A percentile compares a stretch with the other conserved stretches of the same genome.
Conservation (phyloP, 2,329 filamentous ascomycete genomes). For the Microthyrium microscopicum region DNA sequence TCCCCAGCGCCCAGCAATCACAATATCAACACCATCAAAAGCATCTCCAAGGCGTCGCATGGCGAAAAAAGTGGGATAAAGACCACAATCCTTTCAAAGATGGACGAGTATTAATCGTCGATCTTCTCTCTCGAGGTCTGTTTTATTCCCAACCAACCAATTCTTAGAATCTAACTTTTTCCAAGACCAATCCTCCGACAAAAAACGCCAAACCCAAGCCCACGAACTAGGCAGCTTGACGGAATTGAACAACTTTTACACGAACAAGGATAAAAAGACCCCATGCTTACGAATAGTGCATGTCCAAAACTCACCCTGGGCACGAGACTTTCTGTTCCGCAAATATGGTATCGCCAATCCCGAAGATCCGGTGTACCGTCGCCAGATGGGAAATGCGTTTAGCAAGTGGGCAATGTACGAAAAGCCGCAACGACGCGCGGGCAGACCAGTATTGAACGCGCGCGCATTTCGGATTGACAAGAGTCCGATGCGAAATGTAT, state of each 20-base stretch:
- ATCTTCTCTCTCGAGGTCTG: slow-evolving; percentile 25
- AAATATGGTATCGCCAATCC: slow-evolving; percentile 36
- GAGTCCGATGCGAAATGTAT: slow-evolving; percentile 35
- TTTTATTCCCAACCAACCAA: too few relatives aligned
- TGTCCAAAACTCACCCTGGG: slow-evolving; percentile 37
- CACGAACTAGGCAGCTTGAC: slow-evolving; percentile 31
- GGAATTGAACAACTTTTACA: slow-evolving; percentile 28
- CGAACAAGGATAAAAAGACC: neutral
- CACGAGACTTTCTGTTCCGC: slow-evolving; percentile 29
- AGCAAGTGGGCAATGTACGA: slow-evolving; percentile 32
- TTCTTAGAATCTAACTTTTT: slow-evolving; percentile 1
- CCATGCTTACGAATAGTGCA: slow-evolving; percentile 18
- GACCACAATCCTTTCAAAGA: slow-evolving; percentile 20
- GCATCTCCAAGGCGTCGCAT: slow-evolving; percentile 20
- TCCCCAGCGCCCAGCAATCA: neutral
- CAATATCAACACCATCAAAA: slow-evolving; percentile 14
- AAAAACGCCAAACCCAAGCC: slow-evolving; percentile 27
- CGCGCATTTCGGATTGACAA: slow-evolving; percentile 33
- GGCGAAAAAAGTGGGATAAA: slow-evolving; percentile 18
- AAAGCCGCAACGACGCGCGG: slow-evolving; percentile 29
- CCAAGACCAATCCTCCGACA: slow-evolving; percentile 20
- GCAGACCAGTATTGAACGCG: slow-evolving; percentile 34
- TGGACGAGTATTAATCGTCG: slow-evolving; percentile 34
- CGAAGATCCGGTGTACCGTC: slow-evolving; percentile 26
- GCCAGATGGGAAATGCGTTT: slow-evolving; percentile 34